Conservation (phyloP, 2,329 filamentous ascomycete genomes). For the Aspergillus versicolor region DNA sequence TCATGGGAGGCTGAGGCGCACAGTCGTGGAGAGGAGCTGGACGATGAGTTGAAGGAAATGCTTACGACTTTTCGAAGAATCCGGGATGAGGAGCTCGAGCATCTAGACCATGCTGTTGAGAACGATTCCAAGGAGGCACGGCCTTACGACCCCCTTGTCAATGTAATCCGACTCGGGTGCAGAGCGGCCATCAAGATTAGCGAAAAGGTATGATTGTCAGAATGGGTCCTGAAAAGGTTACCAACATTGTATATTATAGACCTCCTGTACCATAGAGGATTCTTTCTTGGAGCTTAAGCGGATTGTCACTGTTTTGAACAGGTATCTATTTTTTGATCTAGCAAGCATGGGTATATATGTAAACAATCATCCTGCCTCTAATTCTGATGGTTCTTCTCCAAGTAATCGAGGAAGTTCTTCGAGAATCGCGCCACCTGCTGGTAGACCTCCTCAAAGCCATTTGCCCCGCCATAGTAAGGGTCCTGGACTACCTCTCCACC, state of each 20-base stretch:
- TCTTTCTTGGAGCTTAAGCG: neutral
- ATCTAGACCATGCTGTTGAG: conserved; percentile 90
- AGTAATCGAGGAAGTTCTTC: conserved; percentile 68
- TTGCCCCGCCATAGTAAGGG: conserved; percentile 85
- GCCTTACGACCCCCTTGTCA: conserved; percentile 85
- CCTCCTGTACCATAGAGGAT: conserved; percentile 14
- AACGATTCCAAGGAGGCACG: conserved; percentile 88
- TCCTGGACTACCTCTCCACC: conserved; percentile 73
- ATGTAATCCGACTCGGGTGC: conserved; percentile 85
- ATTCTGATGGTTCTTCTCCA: conserved; percentile 36
- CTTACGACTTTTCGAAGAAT: conserved; percentile 75
- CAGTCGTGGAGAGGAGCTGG: conserved; percentile 73
- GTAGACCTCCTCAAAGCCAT: conserved; percentile 83
- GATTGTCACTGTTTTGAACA: neutral
- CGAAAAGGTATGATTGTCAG: conserved; percentile 41
- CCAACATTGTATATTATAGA: conserved; percentile 10
- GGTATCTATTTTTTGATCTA: conserved; percentile 8
- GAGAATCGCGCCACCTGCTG: conserved; percentile 79
- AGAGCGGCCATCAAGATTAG: conserved; percentile 88
- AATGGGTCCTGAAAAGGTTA: neutral
- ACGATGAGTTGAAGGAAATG: conserved; percentile 72
- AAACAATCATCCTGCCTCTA: conserved; percentile 4
- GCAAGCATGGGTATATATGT: conserved; percentile 23
- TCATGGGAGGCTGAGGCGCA: conserved; percentile 79
- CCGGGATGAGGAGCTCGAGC: conserved; percentile 93